Conservation (phyloP, 208 protist species). For the Trypanosoma lewisi region DNA sequence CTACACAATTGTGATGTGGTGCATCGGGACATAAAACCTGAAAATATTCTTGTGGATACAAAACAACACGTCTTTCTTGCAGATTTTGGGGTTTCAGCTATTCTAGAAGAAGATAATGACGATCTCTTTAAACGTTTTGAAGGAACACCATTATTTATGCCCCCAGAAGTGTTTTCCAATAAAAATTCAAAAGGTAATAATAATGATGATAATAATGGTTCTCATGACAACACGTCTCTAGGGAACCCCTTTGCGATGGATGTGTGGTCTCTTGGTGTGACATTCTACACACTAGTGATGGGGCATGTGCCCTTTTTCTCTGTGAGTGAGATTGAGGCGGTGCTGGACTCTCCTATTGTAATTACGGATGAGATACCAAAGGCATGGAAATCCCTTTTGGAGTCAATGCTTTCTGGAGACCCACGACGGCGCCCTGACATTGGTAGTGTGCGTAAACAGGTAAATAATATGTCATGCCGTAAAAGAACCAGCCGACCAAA, state of each 20-base stretch:
- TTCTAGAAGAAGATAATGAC: slow-evolving; percentile 26
- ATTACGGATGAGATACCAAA: slow-evolving; percentile 32
- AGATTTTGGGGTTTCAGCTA: slow-evolving; percentile 26
- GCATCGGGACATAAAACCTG: slow-evolving; percentile 67
- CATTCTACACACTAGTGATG: slow-evolving; percentile 18
- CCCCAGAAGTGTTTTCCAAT: slow-evolving; percentile 33
- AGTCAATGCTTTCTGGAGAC: slow-evolving; percentile 38
- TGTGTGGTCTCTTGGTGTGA: slow-evolving; percentile 27
- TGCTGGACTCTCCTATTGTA: not conserved
- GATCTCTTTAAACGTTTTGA: slow-evolving; percentile 28
- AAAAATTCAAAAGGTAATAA: not conserved
- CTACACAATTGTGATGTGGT: slow-evolving; percentile 31
- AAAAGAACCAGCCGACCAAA: not conserved
- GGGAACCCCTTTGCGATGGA: slow-evolving; percentile 15
- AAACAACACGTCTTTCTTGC: slow-evolving; percentile 18
- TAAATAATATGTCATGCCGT: slow-evolving; percentile 4
- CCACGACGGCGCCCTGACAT: slow-evolving; percentile 22
- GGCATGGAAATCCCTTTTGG: slow-evolving; percentile 41
- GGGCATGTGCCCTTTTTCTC: slow-evolving; percentile 16
- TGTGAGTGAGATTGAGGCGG: slow-evolving; percentile 8
- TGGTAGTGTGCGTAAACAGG: slow-evolving; percentile 3
- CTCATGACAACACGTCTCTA: not conserved
- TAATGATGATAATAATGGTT: not conserved
- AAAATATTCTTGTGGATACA: slow-evolving; percentile 51
- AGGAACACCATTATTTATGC: slow-evolving; percentile 52